These are phyloP conservation scores for Eucalyptus leucophloia DNA, from an alignment of 345 rosid genomes.

Conservation along the genomic window DNA sequence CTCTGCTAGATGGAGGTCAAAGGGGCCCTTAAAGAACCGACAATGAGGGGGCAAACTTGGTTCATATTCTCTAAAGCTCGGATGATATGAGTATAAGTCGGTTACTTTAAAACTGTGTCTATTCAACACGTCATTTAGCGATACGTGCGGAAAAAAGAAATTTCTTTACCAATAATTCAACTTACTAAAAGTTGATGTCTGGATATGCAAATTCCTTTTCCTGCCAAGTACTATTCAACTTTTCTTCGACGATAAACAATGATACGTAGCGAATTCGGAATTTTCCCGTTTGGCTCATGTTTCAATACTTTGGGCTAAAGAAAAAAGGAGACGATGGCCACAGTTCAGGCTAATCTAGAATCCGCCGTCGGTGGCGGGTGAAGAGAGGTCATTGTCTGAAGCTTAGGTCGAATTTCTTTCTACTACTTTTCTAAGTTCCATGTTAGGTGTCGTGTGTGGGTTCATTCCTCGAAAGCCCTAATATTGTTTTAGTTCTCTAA, in stretches of 20 bases:
- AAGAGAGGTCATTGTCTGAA: neutral
- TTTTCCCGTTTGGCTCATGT: neutral
- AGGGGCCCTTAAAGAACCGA: neutral
- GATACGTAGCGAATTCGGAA: neutral
- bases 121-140: neutral
- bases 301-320: neutral
- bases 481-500: neutral
- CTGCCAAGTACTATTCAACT: neutral
- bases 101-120: neutral
- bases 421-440: neutral
- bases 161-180: neutral
- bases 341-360: neutral
- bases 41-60: neutral
- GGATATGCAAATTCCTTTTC: neutral
- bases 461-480: neutral
- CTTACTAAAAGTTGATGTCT: neutral
- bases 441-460: neutral
- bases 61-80: neutral
- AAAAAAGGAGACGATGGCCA: neutral
- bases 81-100: neutral
- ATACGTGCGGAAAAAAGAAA: neutral
- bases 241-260: neutral
- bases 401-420: neutral
- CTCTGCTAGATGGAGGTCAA: neutral
- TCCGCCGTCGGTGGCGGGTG: neutral